Evolutionary conservation across 2,329 filamentous ascomycete species (phyloP).

Genomic region (Clonostachys sp.): DNA sequence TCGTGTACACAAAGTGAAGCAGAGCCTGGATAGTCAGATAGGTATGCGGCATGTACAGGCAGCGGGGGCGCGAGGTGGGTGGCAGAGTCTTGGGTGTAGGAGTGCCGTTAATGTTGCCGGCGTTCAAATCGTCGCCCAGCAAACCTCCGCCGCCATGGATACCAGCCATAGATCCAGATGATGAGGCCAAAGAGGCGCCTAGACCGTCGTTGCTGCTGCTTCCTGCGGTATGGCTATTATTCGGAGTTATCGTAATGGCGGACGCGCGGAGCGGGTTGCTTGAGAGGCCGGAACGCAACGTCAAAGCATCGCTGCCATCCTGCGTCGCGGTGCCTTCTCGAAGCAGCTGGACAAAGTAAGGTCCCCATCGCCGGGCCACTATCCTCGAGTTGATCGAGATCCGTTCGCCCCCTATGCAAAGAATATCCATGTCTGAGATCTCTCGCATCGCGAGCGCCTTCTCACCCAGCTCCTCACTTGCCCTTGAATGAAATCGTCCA

Average conservation of each 20-base stretch:
- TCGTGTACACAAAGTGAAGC: conserved; percentile 91
- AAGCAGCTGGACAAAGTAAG: conserved; percentile 90
- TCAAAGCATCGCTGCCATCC: conserved; percentile 70
- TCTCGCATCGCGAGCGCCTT: conserved; percentile 77
- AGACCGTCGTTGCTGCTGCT: conserved; percentile 21
- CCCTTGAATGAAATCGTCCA: conserved; percentile 69
- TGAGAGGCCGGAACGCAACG: conserved; percentile 61
- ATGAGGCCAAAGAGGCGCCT: neutral
- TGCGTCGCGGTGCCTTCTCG: conserved; percentile 72
- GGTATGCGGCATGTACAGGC: conserved; percentile 90
- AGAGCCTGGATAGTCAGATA: conserved; percentile 84
- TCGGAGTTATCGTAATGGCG: conserved; percentile 78
- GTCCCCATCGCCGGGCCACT: conserved; percentile 84
- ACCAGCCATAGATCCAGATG: conserved; percentile 16
- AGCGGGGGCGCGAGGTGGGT: conserved; percentile 69
- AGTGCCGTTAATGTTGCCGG: conserved; percentile 42
- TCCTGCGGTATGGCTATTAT: conserved; percentile 43
- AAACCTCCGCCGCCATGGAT: too few species aligned
- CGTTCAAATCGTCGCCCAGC: conserved; percentile 34
- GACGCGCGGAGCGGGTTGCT: conserved; percentile 66
- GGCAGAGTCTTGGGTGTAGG: conserved; percentile 53
- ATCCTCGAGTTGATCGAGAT: conserved; percentile 92
- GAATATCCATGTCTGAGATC: conserved; percentile 92
- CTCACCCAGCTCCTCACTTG: conserved; percentile 81
- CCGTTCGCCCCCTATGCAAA: conserved; percentile 85